phyloP scores from a whole-genome alignment of 352 stramenopile genomes.

The Thraustochytrium sp. region DNA sequence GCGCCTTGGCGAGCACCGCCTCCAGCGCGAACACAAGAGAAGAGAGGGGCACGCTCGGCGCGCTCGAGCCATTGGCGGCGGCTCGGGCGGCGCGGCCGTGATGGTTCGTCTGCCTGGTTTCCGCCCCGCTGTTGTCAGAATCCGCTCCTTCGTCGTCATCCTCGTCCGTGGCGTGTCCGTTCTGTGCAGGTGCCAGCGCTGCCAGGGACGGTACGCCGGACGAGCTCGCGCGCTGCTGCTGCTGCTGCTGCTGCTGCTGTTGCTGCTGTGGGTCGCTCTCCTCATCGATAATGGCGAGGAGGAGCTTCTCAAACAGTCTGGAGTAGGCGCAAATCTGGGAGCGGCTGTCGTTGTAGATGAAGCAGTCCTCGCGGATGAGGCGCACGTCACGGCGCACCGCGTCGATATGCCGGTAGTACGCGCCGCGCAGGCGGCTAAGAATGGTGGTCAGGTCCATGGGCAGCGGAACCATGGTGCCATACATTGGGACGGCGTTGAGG shows the following conservation, averaged over 20 bases:
- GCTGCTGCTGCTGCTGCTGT: constrained; percentile 55
- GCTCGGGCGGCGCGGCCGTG: neutral
- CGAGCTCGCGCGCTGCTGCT: too few species aligned
- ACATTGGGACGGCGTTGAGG: constrained; percentile 63
- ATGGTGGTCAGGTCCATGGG: constrained; percentile 74
- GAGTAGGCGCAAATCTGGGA: constrained; percentile 69
- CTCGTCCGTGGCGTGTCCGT: neutral
- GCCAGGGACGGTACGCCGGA: constrained; percentile 59
- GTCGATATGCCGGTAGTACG: constrained; percentile 74
- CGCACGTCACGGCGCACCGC: constrained; percentile 68
- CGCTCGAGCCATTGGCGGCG: neutral
- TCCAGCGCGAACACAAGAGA: neutral
- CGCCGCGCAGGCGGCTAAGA: constrained; percentile 57
- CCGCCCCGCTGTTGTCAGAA: neutral
- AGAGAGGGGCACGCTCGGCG: neutral
- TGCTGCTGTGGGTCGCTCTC: constrained; percentile 10
- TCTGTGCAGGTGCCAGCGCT: neutral
- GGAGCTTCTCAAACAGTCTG: constrained; percentile 58
- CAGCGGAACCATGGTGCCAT: constrained; percentile 70
- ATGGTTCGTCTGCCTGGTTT: neutral
- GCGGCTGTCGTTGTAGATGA: constrained; percentile 72
- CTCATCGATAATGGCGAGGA: constrained; percentile 52
- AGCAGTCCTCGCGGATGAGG: constrained; percentile 66
- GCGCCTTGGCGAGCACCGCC: neutral
- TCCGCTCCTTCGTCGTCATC: neutral